Evolutionary conservation across 129 eudicot genomes (phyloP), one percentile per base, ranked within the genome.

Genomic region (Tagetes patula): DNA sequence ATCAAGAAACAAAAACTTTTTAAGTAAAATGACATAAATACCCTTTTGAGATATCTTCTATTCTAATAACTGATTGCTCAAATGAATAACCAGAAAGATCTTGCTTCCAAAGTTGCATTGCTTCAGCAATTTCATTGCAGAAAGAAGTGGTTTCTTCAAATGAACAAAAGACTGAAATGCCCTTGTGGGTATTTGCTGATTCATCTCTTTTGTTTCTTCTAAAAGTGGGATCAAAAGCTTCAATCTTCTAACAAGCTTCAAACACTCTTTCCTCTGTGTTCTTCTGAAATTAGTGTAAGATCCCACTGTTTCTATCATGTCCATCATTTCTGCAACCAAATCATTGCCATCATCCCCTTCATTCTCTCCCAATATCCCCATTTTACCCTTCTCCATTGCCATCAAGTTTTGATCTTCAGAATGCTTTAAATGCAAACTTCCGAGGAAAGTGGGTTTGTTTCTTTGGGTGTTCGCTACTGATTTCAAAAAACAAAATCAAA

Each of bases 51-150:
- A 78, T 20, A 20, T 78, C 77, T 27, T 63, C 7, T 56, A 3
- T 43, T 36, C 27, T 8, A 20, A 9, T 3, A 64, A 70, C 38
- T 55, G 13, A 4, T 49, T 7, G 61, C 42, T 76, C 2, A 66
- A 50, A 79, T 30, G 33, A 75, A 40, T 62, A 4, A 85, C 93
- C 86, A 87, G 85, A 82, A 80, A 87, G 85, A 87, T 87, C 86
- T 87, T 87, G 89, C 93, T 87, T 59, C 85, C 89, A 43, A 61
- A 77, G 60, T 80, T 85, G 72, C 93, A 87, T 36, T 71, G 81
- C 79, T 85, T 82, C 50, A 85, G 78, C 84, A 87, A 50, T 31
- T 84, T 84, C 82, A 84, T 84, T 2, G 89, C 88, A 82, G 86
- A 80, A 75, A 71, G 65, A 13, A 87, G 69, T 14, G 92, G 74